A percentile compares a stretch with the other conserved stretches of the same genome.
These are phyloP conservation scores for Solanum bulbocastanum DNA, from an alignment of 257 asterid genomes.

Conservation along the genomic window DNA sequence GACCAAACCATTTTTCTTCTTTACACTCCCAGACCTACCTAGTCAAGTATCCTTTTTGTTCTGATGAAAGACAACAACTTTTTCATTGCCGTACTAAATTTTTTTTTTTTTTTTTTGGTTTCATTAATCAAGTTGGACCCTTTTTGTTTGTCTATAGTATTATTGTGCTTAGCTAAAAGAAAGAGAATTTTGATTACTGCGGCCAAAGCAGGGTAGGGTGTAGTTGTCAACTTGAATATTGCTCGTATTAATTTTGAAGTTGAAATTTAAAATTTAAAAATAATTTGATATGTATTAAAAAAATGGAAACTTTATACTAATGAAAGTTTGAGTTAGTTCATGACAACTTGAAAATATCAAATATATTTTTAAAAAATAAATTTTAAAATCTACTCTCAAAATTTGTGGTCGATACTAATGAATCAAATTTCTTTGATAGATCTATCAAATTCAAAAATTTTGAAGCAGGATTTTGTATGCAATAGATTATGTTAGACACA, in stretches of 20 bases:
- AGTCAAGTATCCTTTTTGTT: neutral
- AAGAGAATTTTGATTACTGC: neutral
- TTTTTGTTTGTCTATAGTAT: neutral
- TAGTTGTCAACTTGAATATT: neutral
- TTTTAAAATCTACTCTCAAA: no score
- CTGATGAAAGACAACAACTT: neutral
- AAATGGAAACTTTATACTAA: no score
- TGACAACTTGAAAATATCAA: neutral
- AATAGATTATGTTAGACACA: neutral
- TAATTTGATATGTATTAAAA: no score
- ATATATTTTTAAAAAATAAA: no score
- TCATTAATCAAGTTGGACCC: neutral
- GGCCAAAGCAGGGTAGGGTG: neutral
- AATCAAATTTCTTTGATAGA: no score
- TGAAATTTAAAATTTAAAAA: no score
- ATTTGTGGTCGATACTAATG: neutral
- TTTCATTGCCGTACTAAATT: neutral
- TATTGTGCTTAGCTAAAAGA: neutral
- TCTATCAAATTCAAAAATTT: no score
- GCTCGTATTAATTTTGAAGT: no score
- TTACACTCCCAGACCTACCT: neutral
- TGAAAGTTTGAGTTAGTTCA: neutral
- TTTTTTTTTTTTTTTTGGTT: neutral
- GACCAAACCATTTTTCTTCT: neutral
- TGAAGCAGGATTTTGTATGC: neutral